Base-by-base conservation (phyloP, 257 asterid genomes). In the Ophiorrhiza pumila region DNA sequence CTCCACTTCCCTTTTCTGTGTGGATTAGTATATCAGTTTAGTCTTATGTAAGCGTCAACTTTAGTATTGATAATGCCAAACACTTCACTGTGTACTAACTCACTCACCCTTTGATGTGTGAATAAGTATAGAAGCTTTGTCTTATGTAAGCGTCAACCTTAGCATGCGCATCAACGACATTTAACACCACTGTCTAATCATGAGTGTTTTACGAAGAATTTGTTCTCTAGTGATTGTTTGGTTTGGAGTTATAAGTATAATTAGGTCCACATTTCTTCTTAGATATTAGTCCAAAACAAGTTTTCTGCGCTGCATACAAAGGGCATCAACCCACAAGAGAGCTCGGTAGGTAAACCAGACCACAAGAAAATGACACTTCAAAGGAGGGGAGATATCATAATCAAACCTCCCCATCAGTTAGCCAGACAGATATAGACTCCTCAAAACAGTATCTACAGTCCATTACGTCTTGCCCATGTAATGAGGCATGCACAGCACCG, bases 321-420 rank as follows among this genome's bases (percentile, higher is more conserved):
- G 49, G 12, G 8, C 20, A 31, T 23, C 64, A 71, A 64, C 27
- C 70, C 74, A 68, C 59, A 34, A 46, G 34, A 61, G 34, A 29
- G n/a, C 58, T 11, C 8, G 34, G 43, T 25, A 43, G 70, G 57
- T 68, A 71, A 70, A n/a, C 58, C 25, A 41, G 31, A 72, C 74
- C 76, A 61, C 53, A 72, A 80, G 93, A 89, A 83, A 87, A 71
- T 72, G 90, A 87, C 93, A 59, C 76, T 77, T 81, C 90, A 77
- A 78, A 82, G 81, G 71, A 31, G 69, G 65, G 64, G 64, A 69
- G 74, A 53, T 34, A 56, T 69, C 31, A n/a, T n/a, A n/a, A 56
- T 69, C 72, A 71, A 80, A 59, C 77, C 60, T 76, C 77, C 72
- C 82, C 79, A 52, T 49, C 61, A 75, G 62, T 55, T 68, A 71